Evolutionary conservation across 2,329 filamentous ascomycete genomes (phyloP), one percentile per base, ranked within the genome.

Genomic region (Trichoderma sp.): DNA sequence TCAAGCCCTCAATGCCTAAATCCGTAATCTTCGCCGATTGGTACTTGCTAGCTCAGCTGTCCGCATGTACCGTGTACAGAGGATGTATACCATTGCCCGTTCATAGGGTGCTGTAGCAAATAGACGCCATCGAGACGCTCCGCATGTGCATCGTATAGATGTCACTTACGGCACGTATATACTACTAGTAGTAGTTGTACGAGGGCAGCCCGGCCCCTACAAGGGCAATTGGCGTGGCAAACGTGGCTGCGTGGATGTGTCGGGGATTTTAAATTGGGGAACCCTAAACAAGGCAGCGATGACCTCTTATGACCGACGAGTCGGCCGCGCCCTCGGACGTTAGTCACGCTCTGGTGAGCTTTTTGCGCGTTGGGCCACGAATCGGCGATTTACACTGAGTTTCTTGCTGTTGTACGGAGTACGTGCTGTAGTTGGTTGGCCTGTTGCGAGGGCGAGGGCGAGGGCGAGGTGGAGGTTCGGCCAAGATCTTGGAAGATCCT

Each of bases 401-500:
- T 17, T 45, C n/a, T 45, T 7, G 29, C 29, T 29, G 29, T 48
- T 22, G n/a, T 48, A n/a, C n/a, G n/a, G n/a, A n/a, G n/a, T n/a
- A n/a, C n/a, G n/a, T n/a, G n/a, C n/a, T 22, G 42, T 48, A 22
- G 42, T 19, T 48, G 42, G 42, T 19, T 29, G 13, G 42, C 8
- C 29, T 54, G 10, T n/a, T 19, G 52, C 29, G 52, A 54, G 52
- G 9, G 34, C 32, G 34, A 35, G 29, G 35, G 35, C 35, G 35
- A 48, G 27, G 27, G 39, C 15, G 35, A n/a, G 19, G 50, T 64
- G 61, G 61, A 45, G 61, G 42, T 35, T 48, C 42, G 17, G 61
- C 61, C 50, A 54, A 19, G 61, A 64, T 64, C 61, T 64, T 64
- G 61, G 61, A 45, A 56, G 61, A 64, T 64, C 61, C 39, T 64